Percentiles rank a stretch among this genome's conserved stretches.
Conservation (phyloP, 108 stramenopile genomes). For the Conticribra guillardii region DNA sequence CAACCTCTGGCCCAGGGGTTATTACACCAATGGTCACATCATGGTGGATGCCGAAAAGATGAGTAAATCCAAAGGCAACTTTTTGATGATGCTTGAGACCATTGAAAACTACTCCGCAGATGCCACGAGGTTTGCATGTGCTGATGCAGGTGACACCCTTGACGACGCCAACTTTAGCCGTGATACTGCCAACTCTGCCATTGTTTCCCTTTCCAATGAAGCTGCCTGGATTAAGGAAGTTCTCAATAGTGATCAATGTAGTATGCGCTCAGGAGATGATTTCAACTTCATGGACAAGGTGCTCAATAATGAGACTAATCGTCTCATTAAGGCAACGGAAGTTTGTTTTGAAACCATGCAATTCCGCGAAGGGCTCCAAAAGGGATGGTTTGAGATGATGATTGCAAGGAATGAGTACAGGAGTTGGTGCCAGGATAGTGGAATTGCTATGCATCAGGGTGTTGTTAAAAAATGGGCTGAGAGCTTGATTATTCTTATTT, state of each 20-base stretch:
- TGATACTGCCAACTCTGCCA: conserved; percentile 90
- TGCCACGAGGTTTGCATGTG: conserved; percentile 93
- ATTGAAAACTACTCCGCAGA: conserved; percentile 86
- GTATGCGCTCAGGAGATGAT: conserved; percentile 59
- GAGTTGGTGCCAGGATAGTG: conserved; percentile 89
- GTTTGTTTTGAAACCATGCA: conserved; percentile 77
- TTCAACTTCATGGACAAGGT: conserved; percentile 88
- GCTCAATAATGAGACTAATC: conserved; percentile 91
- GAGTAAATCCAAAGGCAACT: conserved; percentile 98
- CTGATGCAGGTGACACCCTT: conserved; percentile 96
- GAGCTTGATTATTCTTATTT: conserved; percentile 78
- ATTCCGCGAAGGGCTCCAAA: conserved; percentile 92
- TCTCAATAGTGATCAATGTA: conserved; percentile 46
- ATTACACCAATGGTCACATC: conserved; percentile 96
- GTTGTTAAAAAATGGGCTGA: conserved; percentile 80
- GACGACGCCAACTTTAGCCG: conserved; percentile 99
- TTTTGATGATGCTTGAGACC: conserved; percentile 95
- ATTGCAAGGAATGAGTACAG: conserved; percentile 91
- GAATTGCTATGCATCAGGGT: conserved; percentile 83
- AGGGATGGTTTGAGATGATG: conserved; percentile 93
- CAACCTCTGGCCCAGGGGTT: conserved; percentile 90
- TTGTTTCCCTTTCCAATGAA: conserved; percentile 89
- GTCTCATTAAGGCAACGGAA: conserved; percentile 68
- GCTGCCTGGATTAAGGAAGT: conserved; percentile 85
- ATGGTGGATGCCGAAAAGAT: conserved; percentile 97